Conservation (phyloP, 306 rosid species). For the Coriaria nepalensis region DNA sequence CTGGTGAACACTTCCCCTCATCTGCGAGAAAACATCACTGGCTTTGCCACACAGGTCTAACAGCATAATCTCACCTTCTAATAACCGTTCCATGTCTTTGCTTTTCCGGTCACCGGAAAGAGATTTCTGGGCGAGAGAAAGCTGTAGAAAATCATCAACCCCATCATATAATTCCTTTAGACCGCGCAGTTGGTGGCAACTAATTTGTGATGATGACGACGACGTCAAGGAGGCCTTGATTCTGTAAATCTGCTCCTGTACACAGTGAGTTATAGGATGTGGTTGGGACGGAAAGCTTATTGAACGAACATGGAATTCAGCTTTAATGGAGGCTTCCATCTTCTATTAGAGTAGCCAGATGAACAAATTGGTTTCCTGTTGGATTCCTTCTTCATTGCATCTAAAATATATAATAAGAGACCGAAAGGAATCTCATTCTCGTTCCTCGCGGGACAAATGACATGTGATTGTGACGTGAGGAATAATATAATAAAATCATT, state of each 20-base stretch:
- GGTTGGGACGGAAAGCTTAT: too few relatives aligned
- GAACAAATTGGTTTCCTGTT: too few relatives aligned
- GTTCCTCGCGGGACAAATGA: too few relatives aligned
- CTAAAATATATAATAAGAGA: too few relatives aligned
- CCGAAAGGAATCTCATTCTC: too few relatives aligned
- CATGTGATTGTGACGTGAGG: too few relatives aligned
- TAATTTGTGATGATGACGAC: not conserved
- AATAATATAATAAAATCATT: too few relatives aligned
- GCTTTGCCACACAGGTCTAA: conserved; percentile 1
- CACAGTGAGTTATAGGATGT: not conserved
- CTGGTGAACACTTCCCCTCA: not conserved
- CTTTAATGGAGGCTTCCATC: too few relatives aligned
- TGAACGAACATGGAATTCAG: too few relatives aligned
- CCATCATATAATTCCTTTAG: conserved; percentile 1
- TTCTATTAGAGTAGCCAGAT: too few relatives aligned
- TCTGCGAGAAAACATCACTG: conserved; percentile 2
- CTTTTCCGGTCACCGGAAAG: conserved; percentile 1
- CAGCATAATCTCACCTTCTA: not conserved
- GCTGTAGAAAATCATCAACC: not conserved
- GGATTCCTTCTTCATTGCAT: too few relatives aligned
- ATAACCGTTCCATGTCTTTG: not conserved
- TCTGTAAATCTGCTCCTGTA: not conserved
- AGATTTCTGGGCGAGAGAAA: not conserved
- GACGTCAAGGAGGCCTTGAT: not conserved
- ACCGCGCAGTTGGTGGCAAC: not conserved